Evolutionary conservation across 257 asterid genomes (phyloP).

Genomic region (Nicotiana undulata): DNA sequence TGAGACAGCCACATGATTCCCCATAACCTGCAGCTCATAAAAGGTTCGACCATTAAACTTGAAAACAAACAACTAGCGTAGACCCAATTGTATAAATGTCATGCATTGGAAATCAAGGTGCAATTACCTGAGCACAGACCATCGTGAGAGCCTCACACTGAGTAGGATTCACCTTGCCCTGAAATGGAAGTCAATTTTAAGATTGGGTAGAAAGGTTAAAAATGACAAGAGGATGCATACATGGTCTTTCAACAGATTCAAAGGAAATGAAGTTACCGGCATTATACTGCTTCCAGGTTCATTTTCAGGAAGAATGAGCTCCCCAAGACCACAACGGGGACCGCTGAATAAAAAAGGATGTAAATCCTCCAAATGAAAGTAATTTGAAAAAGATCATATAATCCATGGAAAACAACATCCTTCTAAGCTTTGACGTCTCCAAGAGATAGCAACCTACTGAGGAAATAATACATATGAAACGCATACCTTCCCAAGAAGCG

Average conservation of each 20-base stretch:
- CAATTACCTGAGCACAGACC: slow-evolving; percentile 94
- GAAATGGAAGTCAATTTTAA: slow-evolving; percentile 18
- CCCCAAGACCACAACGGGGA: slow-evolving; percentile 99
- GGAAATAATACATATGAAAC: slow-evolving; percentile 12
- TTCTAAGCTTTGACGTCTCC: background rate
- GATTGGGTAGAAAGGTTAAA: slow-evolving; percentile 7
- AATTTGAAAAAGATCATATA: background rate
- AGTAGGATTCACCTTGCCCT: slow-evolving; percentile 98
- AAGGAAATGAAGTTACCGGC: slow-evolving; percentile 56
- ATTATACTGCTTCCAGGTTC: slow-evolving; percentile 99
- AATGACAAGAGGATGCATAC: background rate
- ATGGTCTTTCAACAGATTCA: slow-evolving; percentile 7
- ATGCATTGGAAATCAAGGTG: background rate
- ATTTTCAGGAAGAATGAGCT: slow-evolving; percentile 96
- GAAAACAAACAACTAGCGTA: background rate
- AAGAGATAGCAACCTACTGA: slow-evolving; percentile 3
- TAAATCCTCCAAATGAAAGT: slow-evolving; percentile 11
- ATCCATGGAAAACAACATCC: slow-evolving; percentile 8
- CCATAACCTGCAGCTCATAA: slow-evolving; percentile 45
- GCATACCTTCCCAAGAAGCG: slow-evolving; percentile 92
- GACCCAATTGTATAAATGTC: background rate
- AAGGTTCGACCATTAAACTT: background rate
- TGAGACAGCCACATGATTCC: slow-evolving; percentile 88
- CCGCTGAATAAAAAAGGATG: slow-evolving; percentile 53
- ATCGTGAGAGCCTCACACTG: slow-evolving; percentile 96